Conservation (phyloP, 75 land plant genomes). For the Sequoia sempervirens region DNA sequence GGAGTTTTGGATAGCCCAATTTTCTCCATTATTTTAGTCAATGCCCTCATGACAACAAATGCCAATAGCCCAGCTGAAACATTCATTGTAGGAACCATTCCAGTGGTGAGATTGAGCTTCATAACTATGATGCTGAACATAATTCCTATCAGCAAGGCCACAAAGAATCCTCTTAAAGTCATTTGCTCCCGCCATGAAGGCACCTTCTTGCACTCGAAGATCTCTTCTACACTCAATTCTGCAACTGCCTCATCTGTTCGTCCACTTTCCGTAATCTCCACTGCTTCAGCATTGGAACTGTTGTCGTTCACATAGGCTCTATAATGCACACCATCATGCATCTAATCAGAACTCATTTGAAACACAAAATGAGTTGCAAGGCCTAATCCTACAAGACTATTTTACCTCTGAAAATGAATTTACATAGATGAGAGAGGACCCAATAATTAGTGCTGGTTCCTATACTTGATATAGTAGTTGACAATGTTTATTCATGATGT, state of each 20-base stretch:
- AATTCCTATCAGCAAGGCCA: slow-evolving; percentile 53
- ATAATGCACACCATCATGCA: neutral
- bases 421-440: too few relatives aligned
- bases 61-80: slow-evolving; percentile 82
- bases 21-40: slow-evolving; percentile 41
- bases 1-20: slow-evolving; percentile 40
- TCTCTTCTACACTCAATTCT: slow-evolving; percentile 12
- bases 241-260: neutral
- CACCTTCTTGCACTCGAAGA: slow-evolving; percentile 28
- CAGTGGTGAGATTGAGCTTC: slow-evolving; percentile 80
- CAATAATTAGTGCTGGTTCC: too few relatives aligned
- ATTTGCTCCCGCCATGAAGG: slow-evolving; percentile 68
- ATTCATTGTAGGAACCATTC: slow-evolving; percentile 77
- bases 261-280: neutral
- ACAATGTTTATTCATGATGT: too few relatives aligned
- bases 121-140: slow-evolving; percentile 72
- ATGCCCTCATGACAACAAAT: slow-evolving; percentile 43
- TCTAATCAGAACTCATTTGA: too few relatives aligned
- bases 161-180: slow-evolving; percentile 52
- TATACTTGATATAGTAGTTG: too few relatives aligned
- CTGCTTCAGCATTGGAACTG: neutral
- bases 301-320: neutral
- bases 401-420: too few relatives aligned
- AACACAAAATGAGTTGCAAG: too few relatives aligned
- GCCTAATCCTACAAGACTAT: too few relatives aligned